Evolutionary conservation across 371 early-diverging fungal species (phyloP).

Genomic region (Lichtheimia hyalospora): DNA sequence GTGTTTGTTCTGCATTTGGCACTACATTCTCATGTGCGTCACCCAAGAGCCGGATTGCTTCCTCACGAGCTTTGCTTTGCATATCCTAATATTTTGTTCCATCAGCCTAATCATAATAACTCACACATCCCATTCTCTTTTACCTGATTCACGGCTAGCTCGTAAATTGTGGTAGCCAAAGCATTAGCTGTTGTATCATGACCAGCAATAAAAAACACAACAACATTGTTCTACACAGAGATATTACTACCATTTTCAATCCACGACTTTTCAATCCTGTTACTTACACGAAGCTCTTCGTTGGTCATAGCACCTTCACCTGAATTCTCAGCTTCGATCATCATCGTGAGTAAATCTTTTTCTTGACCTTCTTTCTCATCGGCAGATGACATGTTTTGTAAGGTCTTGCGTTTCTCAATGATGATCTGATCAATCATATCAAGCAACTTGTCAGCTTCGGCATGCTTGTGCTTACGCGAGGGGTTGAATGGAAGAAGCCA

Average conservation of each 20-base stretch:
- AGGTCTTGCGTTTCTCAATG: constrained; percentile 20
- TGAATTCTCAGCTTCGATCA: constrained; percentile 34
- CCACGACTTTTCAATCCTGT: constrained; percentile 19
- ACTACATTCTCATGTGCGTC: constrained; percentile 31
- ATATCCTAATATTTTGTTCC: constrained; percentile 11
- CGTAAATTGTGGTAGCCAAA: constrained; percentile 20
- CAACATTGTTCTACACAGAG: constrained; percentile 42
- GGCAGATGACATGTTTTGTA: not conserved
- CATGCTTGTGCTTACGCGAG: constrained; percentile 28
- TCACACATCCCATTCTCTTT: too few relatives aligned
- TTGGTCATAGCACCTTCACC: constrained; percentile 15
- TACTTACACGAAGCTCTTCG: constrained; percentile 17
- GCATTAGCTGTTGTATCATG: constrained; percentile 48
- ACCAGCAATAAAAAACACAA: constrained; percentile 42
- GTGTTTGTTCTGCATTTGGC: constrained; percentile 40
- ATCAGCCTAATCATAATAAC: too few relatives aligned
- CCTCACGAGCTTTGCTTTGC: constrained; percentile 44
- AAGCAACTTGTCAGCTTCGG: constrained; percentile 29
- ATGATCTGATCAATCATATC: constrained; percentile 36
- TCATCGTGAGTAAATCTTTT: constrained; percentile 47
- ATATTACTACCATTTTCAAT: not conserved
- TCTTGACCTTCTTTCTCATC: constrained; percentile 10
- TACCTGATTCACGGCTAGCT: constrained; percentile 23
- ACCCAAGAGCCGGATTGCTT: constrained; percentile 45
- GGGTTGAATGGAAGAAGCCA: constrained; percentile 8